Evolutionary conservation across 2,329 filamentous ascomycete species (phyloP).

Genomic region (Sporothrix dimorphospora): DNA sequence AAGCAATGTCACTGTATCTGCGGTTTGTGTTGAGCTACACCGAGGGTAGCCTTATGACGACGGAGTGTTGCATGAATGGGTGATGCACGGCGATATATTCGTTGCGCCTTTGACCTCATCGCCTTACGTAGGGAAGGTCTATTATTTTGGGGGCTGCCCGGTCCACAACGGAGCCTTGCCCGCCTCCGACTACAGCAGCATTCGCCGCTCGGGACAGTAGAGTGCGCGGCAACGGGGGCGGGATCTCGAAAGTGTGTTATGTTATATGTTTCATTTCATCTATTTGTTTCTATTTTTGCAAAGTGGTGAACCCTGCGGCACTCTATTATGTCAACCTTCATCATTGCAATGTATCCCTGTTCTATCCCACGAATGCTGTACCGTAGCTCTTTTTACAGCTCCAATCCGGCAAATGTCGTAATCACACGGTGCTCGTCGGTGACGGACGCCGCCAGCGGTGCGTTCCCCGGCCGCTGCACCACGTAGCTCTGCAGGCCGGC

Average conservation of each 20-base stretch:
- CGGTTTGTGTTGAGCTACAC: not conserved
- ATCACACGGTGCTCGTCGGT: constrained; percentile 39
- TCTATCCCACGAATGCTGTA: not conserved
- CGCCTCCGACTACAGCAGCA: constrained; percentile 3
- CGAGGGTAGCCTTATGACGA: constrained; percentile 9
- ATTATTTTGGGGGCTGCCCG: not conserved
- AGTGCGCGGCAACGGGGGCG: not conserved
- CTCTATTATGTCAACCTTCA: not conserved
- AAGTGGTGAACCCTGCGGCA: not conserved
- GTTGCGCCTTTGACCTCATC: not conserved
- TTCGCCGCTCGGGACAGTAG: not conserved
- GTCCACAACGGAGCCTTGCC: not conserved
- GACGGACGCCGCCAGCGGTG: constrained; percentile 55
- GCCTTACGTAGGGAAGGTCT: not conserved
- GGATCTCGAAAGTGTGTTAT: not conserved
- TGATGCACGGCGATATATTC: not conserved
- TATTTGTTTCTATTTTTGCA: not conserved
- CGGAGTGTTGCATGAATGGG: not conserved
- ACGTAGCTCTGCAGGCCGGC: constrained; percentile 67
- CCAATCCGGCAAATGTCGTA: constrained; percentile 40
- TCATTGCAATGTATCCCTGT: not conserved
- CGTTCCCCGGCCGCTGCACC: constrained; percentile 71
- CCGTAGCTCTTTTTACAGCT: constrained; percentile 12
- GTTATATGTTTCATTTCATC: constrained; percentile 13
- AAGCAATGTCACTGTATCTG: not conserved